Conservation (phyloP, 129 eudicot genomes). For the Glebionis coronaria region DNA sequence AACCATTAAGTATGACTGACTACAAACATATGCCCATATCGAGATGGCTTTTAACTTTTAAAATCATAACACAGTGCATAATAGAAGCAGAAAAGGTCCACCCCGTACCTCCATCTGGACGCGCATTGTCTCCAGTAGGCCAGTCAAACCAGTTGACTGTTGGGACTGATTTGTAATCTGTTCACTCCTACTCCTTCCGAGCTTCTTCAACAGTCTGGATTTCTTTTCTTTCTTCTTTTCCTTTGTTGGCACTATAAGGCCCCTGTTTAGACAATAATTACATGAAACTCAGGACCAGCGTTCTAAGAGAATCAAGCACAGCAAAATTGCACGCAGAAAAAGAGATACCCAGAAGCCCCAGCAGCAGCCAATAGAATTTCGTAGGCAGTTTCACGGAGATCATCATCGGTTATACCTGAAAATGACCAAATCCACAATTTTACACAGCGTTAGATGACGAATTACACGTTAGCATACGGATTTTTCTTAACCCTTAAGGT, state of each 20-base stretch:
- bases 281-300: background rate
- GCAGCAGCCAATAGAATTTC: slow-evolving; percentile 93
- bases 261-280: slow-evolving; percentile 43
- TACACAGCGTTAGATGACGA: slow-evolving; percentile 3
- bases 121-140: slow-evolving; percentile 95
- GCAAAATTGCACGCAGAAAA: background rate
- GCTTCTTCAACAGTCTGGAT: slow-evolving; percentile 80
- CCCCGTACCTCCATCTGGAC: slow-evolving; percentile 92
- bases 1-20: no score
- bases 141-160: slow-evolving; percentile 76
- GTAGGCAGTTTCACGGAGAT: slow-evolving; percentile 91
- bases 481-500: background rate
- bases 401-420: slow-evolving; percentile 88
- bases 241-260: slow-evolving; percentile 89
- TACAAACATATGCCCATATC: no score
- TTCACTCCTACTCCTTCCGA: slow-evolving; percentile 88
- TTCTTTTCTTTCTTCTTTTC: slow-evolving; percentile 89
- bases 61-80: slow-evolving; percentile 5
- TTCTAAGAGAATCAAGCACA: slow-evolving; percentile 9
- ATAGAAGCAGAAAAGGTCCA: slow-evolving; percentile 4
- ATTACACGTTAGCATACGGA: background rate
- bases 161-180: slow-evolving; percentile 57
- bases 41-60: background rate
- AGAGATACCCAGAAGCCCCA: slow-evolving; percentile 97
- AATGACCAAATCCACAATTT: slow-evolving; percentile 12